Percentiles rank a stretch among this genome's conserved stretches.
Conservation (phyloP, 1,139 yeast genomes). For the Diutina sp. region DNA sequence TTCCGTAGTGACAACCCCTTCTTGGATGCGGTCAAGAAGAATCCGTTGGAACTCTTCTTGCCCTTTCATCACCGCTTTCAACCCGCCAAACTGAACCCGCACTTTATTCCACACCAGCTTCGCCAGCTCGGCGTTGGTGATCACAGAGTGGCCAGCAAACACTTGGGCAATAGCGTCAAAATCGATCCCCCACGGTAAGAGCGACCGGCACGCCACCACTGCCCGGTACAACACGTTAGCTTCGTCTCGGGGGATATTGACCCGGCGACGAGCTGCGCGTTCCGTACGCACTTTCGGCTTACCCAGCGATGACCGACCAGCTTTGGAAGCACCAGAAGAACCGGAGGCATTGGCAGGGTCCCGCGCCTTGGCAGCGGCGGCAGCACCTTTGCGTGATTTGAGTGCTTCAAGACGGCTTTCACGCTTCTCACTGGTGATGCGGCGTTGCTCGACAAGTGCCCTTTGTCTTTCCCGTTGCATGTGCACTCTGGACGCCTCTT, state of each 20-base stretch:
- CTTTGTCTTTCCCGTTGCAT: not conserved
- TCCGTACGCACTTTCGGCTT: not conserved
- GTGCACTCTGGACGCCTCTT: not conserved
- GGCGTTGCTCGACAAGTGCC: not conserved
- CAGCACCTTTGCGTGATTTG: not conserved
- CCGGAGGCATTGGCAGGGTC: not conserved
- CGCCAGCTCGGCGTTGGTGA: not conserved
- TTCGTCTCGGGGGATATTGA: not conserved
- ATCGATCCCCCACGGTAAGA: not conserved
- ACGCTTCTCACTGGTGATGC: not conserved
- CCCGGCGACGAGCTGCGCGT: not conserved
- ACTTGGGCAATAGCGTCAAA: not conserved
- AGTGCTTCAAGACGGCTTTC: not conserved
- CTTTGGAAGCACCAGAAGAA: not conserved
- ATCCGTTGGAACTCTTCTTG: not conserved
- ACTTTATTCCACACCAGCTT: not conserved
- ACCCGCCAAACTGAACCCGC: not conserved
- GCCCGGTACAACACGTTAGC: not conserved
- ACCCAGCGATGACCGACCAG: not conserved
- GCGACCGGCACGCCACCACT: constrained; percentile 1
- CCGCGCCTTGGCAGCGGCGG: not conserved
- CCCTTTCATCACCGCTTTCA: not conserved
- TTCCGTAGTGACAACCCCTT: not conserved
- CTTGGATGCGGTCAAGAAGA: not conserved
- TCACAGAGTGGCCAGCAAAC: not conserved